Percentiles rank a stretch among this genome's conserved stretches.
phyloP scores from a whole-genome alignment of 148 eudicot species.

The Nepenthes gracilis region DNA sequence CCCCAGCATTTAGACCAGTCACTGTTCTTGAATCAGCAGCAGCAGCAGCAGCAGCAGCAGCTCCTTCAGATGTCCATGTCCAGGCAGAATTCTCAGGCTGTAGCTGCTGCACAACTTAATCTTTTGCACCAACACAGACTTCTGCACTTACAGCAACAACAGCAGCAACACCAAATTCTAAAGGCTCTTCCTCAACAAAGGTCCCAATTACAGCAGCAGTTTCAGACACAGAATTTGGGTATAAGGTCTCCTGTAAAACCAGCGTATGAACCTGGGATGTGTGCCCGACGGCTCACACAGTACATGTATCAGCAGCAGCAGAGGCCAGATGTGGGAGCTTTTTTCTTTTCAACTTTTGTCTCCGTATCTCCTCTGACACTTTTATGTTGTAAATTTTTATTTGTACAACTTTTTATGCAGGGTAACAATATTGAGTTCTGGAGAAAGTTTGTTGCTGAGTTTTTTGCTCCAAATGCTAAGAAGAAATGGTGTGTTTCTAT shows the following conservation, averaged over 20 bases:
- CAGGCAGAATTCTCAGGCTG: constrained; percentile 68
- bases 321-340: constrained; percentile 72
- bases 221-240: constrained; percentile 63
- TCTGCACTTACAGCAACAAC: constrained; percentile 52
- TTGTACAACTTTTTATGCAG: constrained; percentile 17
- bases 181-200: constrained; percentile 78
- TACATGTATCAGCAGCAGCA: constrained; percentile 98
- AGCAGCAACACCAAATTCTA: constrained; percentile 65
- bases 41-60: constrained; percentile 42
- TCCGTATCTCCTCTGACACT: background rate
- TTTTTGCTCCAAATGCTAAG: constrained; percentile 89
- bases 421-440: constrained; percentile 92
- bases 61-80: constrained; percentile 62
- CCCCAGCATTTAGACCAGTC: constrained; percentile 74
- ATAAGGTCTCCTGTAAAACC: constrained; percentile 69
- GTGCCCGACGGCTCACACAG: constrained; percentile 84
- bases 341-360: background rate
- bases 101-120: constrained; percentile 56
- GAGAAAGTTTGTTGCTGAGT: constrained; percentile 84
- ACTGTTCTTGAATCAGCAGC: constrained; percentile 18
- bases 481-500: constrained; percentile 98
- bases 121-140: constrained; percentile 73
- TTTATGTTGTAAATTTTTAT: constrained; percentile 2
- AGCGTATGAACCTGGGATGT: constrained; percentile 83
- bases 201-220: constrained; percentile 42